Evolutionary conservation across 176 grass and related monocot genomes (phyloP).

Genomic region (Chrysopogon serrulatus): DNA sequence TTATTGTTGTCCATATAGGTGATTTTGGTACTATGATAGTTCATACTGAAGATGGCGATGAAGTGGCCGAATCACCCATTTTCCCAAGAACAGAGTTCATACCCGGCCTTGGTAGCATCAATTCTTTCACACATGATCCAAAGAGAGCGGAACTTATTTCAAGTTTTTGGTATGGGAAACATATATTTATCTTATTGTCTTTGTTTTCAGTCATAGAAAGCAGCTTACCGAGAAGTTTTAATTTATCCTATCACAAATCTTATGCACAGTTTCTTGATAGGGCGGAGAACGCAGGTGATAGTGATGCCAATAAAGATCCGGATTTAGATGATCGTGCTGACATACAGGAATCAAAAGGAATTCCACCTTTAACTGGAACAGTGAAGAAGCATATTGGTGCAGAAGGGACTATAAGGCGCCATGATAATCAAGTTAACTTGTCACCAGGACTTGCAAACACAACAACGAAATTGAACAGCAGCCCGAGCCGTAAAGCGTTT

Average conservation of each 20-base stretch:
- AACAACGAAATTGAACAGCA: constrained; percentile 44
- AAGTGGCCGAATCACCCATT: constrained; percentile 57
- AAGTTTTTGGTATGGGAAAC: constrained; percentile 57
- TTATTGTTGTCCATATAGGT: constrained; percentile 37
- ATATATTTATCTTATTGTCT: not conserved
- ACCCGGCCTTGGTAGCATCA: constrained; percentile 91
- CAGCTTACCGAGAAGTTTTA: not conserved
- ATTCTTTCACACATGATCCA: constrained; percentile 88
- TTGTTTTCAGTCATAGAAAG: not conserved
- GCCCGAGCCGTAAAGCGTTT: constrained; percentile 89
- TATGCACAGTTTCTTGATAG: constrained; percentile 41
- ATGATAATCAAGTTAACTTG: constrained; percentile 32
- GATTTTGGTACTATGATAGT: constrained; percentile 82
- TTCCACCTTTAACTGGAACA: constrained; percentile 32
- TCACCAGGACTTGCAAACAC: constrained; percentile 27
- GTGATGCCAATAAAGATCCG: constrained; percentile 55
- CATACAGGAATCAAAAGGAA: constrained; percentile 31
- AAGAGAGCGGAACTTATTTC: constrained; percentile 53
- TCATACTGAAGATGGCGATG: constrained; percentile 69
- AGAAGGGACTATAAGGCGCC: constrained; percentile 37
- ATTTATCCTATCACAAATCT: not conserved
- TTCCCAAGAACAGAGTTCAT: constrained; percentile 77
- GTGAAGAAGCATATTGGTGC: constrained; percentile 28
- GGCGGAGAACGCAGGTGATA: constrained; percentile 61
- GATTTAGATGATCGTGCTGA: constrained; percentile 45